Base-by-base conservation (phyloP, 352 stramenopile genomes). In the Phytophthora foliorum region DNA sequence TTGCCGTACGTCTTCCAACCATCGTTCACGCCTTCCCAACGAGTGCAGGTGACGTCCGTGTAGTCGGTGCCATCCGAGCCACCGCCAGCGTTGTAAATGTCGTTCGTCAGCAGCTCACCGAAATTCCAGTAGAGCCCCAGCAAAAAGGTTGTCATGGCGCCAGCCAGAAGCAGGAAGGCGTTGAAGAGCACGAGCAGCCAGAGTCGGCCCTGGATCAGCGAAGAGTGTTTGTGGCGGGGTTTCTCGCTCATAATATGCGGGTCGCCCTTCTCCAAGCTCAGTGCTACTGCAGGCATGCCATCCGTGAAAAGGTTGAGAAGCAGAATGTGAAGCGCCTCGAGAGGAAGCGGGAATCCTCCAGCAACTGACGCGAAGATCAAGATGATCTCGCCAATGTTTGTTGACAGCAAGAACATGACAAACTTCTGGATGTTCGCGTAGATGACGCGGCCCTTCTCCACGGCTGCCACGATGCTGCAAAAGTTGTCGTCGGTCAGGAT, bases 261-360 rank as follows among this genome's bases (percentile, higher is more conserved):
- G 14, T 92, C 78, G 7, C 86, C 86, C 48, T 89, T 83, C 63
- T 93, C 86, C 45, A 93, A 81, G 59, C 86, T 93, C 29, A 93
- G 42, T 14, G 86, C 80, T 0, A 90, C 83, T 1, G 84, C 87
- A 29, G 87, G 87, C 82, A 92, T 92, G 9, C 87, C 87, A 34
- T 99, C 97, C 69, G 98, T 99, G 67, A 99, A 99, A n/a, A 99
- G 77, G 72, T 99, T 99, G n/a, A 99, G 86, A 77, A 98, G 98
- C 24, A 99, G 74, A 78, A 99, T 99, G 84, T 99, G 97, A 17
- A 99, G 89, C 24, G 97, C 92, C 64, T 98, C 98, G 10, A 99
- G 69, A 11, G 97, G 97, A 42, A 92, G 72, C 14, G 85, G 85
- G 25, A 90, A 76, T 0, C 82, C 87, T 25, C 77, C 74, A 31